Base-by-base conservation (phyloP, 2,329 filamentous ascomycete genomes). In the Penicillium sp. region DNA sequence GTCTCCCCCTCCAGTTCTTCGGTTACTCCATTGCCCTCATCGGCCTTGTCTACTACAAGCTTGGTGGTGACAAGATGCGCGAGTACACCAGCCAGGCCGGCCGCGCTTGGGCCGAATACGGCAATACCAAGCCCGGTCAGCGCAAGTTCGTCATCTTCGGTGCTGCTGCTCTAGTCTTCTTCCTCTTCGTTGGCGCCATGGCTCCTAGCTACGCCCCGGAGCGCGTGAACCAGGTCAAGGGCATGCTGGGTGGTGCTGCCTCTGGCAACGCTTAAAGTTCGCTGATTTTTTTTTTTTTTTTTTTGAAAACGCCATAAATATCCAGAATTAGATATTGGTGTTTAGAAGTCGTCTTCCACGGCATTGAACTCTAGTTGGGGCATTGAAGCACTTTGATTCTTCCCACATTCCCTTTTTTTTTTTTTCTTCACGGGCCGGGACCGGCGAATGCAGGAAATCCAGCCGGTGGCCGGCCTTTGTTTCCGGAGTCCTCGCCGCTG, bases 51-150 rank as follows among this genome's bases (percentile, higher is more conserved):
- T 86, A 84, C 79, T 87, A 86, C 79, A 86, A 85, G 79, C 81
- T 87, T 48, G 84, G 84, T 72, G 81, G 82, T 53, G 90, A 95
- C 54, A 88, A 90, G 72, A 77, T 96, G 69, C 92, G 88, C 80
- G 87, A 87, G 68, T 90, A 93, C 72, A 75, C 87, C 54, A 79
- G 81, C 56, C 86, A 91, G 63, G 87, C 81, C 49, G 80, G 81
- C 68, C 88, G 90, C 70, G 83, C 86, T 56, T 95, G 91, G 91
- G 87, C 88, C 47, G 91, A 96, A 67, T 91, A 94, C 63, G 91
- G 91, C 53, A 84, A 84, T 64, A 81, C 81, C 60, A 87, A 87
- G 69, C 92, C 92, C 12, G 82, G 85, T 43, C 79, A 89, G 65
- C 88, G 91, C 76, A 92, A 93, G 77, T 72, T 92, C 47, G 78